phyloP scores from a whole-genome alignment of 2,329 filamentous ascomycete genomes.

The Cordyceps javanica region DNA sequence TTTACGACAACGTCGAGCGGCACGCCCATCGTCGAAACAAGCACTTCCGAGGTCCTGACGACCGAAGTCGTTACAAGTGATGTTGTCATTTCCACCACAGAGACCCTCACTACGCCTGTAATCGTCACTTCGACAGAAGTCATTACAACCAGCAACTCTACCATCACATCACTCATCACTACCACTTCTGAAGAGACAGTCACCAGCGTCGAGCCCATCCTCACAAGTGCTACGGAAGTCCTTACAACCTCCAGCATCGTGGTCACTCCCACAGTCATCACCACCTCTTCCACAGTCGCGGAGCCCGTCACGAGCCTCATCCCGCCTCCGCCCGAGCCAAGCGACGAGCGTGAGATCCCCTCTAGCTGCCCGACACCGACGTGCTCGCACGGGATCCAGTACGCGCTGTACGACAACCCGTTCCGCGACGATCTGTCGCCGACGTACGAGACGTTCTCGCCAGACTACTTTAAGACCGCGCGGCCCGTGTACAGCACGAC shows the following conservation, averaged over 20 bases:
- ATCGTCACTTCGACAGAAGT: not conserved
- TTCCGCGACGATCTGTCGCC: not conserved
- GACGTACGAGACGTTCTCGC: conserved; percentile 6
- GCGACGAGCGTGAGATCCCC: not conserved
- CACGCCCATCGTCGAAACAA: not conserved
- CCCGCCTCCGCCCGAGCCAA: not conserved
- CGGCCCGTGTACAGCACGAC: conserved; percentile 1
- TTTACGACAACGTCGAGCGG: not conserved
- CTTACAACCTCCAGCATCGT: not conserved
- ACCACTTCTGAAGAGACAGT: not conserved
- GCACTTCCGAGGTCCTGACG: not conserved
- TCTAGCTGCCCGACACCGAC: conserved; percentile 9
- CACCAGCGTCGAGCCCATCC: not conserved
- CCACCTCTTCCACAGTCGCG: not conserved
- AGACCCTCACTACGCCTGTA: not conserved
- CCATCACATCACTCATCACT: not conserved
- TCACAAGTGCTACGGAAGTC: not conserved
- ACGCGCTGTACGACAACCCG: conserved; percentile 5
- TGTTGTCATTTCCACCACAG: not conserved
- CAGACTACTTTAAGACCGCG: not conserved
- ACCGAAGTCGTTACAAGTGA: not conserved
- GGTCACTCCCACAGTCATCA: not conserved
- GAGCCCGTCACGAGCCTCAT: not conserved
- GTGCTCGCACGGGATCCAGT: not conserved
- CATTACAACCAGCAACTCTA: not conserved